Evolutionary conservation across 495 filamentous ascomycete species (phyloP).

Genomic region (Hypoxylon lienhwacheense): DNA sequence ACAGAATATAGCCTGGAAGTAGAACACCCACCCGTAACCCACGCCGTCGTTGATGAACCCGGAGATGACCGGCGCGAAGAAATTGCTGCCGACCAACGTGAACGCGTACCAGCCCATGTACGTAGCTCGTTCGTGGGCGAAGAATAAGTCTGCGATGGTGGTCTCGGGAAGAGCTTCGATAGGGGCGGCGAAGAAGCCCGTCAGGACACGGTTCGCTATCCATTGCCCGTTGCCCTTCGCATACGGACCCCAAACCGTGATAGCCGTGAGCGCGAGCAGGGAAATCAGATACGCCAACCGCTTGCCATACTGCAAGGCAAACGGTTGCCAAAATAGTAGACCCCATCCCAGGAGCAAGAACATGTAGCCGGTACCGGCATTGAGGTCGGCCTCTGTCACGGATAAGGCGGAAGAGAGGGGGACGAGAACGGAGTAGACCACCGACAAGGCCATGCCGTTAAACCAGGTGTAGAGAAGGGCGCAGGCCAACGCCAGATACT

Average conservation of each 20-base stretch:
- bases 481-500: conserved; percentile 55
- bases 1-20: conserved; percentile 65
- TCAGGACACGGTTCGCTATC: conserved; percentile 63
- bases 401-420: conserved; percentile 60
- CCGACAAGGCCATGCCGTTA: conserved; percentile 60
- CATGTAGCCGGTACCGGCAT: conserved; percentile 65
- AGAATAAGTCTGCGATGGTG: conserved; percentile 65
- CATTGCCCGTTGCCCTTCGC: conserved; percentile 60
- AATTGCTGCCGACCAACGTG: conserved; percentile 64
- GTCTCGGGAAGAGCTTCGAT: conserved; percentile 66
- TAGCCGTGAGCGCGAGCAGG: conserved; percentile 50
- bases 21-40: conserved; percentile 66
- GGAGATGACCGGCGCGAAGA: conserved; percentile 64
- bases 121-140: conserved; percentile 65
- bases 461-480: conserved; percentile 60
- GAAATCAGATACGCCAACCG: conserved; percentile 64
- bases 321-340: conserved; percentile 68
- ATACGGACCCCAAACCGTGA: conserved; percentile 52
- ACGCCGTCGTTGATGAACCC: conserved; percentile 69
- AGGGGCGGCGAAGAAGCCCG: conserved; percentile 66
- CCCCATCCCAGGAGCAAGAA: conserved; percentile 66
- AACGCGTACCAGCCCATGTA: conserved; percentile 69
- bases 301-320: conserved; percentile 68
- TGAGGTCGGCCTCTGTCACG: conserved; percentile 49
- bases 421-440: conserved; percentile 63